phyloP scores from a whole-genome alignment of 179 eudicot genomes.

The Vitellaria paradoxa region DNA sequence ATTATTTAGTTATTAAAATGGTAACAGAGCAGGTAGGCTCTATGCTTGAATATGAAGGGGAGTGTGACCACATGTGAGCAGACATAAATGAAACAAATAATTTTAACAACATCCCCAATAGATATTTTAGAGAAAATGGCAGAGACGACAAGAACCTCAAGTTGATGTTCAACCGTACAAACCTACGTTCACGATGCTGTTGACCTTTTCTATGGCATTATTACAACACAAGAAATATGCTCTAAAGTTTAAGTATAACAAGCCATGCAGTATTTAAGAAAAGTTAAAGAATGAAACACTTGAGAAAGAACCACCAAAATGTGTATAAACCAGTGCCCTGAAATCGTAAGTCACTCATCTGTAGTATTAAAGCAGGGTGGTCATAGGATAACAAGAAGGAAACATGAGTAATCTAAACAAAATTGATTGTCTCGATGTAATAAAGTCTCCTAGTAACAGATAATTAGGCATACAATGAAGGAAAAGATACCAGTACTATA shows the following conservation, averaged over 20 bases:
- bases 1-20: too few relatives aligned
- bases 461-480: background rate
- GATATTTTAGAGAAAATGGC: background rate
- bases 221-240: background rate
- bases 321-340: background rate
- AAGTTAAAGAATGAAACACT: background rate
- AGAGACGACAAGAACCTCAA: background rate
- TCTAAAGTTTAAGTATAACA: background rate
- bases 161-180: background rate
- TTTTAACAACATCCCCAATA: too few relatives aligned
- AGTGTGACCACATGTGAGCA: too few relatives aligned
- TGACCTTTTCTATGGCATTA: background rate
- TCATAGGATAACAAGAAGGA: background rate
- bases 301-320: conserved; percentile 2
- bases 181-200: background rate
- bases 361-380: background rate
- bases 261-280: too few relatives aligned
- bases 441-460: background rate
- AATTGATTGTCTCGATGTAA: background rate
- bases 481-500: background rate
- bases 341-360: background rate
- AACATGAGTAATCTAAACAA: background rate
- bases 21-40: too few relatives aligned
- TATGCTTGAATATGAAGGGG: too few relatives aligned
- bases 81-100: too few relatives aligned